Base-by-base conservation (phyloP, 768 basidiomycete species). In the Pisolithus tinctorius region DNA sequence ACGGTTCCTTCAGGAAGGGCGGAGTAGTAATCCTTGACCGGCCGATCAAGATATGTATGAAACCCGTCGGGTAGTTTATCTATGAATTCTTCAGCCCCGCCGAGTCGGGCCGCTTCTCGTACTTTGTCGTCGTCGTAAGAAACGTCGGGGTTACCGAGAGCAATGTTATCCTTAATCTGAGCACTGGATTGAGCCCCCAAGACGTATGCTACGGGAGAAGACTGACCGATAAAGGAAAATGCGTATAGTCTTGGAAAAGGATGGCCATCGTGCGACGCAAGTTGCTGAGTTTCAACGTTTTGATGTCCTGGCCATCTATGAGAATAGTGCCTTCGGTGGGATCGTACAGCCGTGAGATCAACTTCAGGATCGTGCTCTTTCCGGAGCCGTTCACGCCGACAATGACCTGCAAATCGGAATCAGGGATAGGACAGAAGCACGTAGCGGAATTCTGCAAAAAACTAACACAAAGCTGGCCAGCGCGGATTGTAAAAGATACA, bases 361-460 rank as follows among this genome's bases (percentile, higher is more conserved):
- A 72, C 62, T 90, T 91, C 40, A 91, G 69, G 44, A 90, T 79
- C 1, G 88, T 90, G 61, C 84, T 86, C 68, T 91, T 91, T 1
- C 83, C 88, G 0, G 84, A 86, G 6, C 88, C 88, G 54, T 91
- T 91, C 31, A 74, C 74, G 6, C 88, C 88, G 1, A 91, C 85
- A 40, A 91, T 83, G 37, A 89, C 76, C 86, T 88, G 42, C 3
- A 9, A 5, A 4, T 8, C 45, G 29, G 17, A 26, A 44, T 23
- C 13, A 26, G 26, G 13, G 11, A 34, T 34, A 3, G 13, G 13
- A 34, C 4, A 16, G 9, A 13, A 46, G 25, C 29, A 1, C 11
- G 25, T 46, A 39, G 16, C 25, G 4, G 6, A 14, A 48, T 30
- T 34, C 14, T 23, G 13, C 43, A 45, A 50, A 34, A 20, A 8